Conservation (phyloP, 2,329 filamentous ascomycete species). For the Cadophora malorum region DNA sequence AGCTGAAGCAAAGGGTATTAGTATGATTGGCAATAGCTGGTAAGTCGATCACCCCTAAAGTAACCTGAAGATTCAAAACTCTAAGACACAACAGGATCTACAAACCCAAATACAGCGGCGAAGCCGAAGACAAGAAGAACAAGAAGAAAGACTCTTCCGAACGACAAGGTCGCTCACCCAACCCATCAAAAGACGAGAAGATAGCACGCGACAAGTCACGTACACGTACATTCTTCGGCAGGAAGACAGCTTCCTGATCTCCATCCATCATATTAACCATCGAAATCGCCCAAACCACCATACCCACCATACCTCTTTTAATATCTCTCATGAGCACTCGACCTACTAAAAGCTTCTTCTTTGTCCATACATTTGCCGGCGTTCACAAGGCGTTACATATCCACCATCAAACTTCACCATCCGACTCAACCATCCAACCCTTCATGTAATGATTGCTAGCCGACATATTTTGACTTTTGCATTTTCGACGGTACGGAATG, state of each 20-base stretch:
- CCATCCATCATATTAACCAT: not conserved
- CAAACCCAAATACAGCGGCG: slow-evolving; percentile 89
- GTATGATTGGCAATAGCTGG: slow-evolving; percentile 98
- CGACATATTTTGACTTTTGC: not conserved
- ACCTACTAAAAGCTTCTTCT: not conserved
- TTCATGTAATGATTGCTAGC: slow-evolving; percentile 17
- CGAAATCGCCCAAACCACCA: not conserved
- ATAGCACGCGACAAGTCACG: slow-evolving; percentile 79
- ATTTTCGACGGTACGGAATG: not conserved
- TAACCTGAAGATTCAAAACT: not conserved
- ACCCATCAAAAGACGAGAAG: slow-evolving; percentile 51
- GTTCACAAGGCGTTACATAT: slow-evolving; percentile 10
- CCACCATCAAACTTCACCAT: not conserved
- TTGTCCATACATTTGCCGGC: slow-evolving; percentile 10
- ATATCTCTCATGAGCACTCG: not conserved
- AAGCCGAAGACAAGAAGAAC: slow-evolving; percentile 46
- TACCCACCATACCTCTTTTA: not conserved
- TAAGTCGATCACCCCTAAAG: slow-evolving; percentile 55
- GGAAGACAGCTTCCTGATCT: slow-evolving; percentile 25
- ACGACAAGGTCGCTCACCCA: slow-evolving; percentile 45
- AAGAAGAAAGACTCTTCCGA: slow-evolving; percentile 46
- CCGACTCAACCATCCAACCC: not conserved
- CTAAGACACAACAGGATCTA: slow-evolving; percentile 73
- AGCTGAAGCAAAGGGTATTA: slow-evolving; percentile 92
- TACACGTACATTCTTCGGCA: slow-evolving; percentile 75